Evolutionary conservation across 768 basidiomycete genomes (phyloP), one percentile per base, ranked within the genome.

Genomic region (Rubroboletus satanas): DNA sequence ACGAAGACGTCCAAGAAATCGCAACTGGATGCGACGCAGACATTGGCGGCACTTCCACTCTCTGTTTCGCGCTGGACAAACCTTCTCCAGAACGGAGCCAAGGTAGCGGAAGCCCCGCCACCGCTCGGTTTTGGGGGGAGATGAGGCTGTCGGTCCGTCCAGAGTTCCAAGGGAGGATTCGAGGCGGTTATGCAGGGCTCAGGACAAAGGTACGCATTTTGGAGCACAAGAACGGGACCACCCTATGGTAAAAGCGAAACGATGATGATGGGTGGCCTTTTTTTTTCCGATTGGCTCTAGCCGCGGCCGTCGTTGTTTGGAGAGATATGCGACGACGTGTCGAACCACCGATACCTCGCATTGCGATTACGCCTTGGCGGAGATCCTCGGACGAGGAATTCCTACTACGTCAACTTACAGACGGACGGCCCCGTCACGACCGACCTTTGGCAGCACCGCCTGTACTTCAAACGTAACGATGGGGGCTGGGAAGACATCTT

Each of bases 391-490:
- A 88, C 88, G 39, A 82, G 84, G 58, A 83, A 83, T 60, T 85
- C 90, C n/a, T 98, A 93, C 77, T 95, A 88, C 61, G 88, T 93
- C 45, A 98, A 98, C 72, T 74, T 98, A 44, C 94, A 97, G 69
- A 96, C 93, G 3, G 88, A 93, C 49, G 88, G 90, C 1, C 79
- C 83, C 42, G 77, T 90, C 46, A 80, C 84, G 47, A 87, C 84
- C 36, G 93, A 96, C 67, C 75, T 98, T n/a, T 98, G 90, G 87
- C 96, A 97, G 66, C 94, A 98, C 62, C 81, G 91, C 33, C 76
- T 98, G n/a, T 90, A 82, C 71, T 89, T 94, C 67, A 75, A 79
- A 47, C 79, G 81, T 51, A 73, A 76, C 28, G 80, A 85, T 54
- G 79, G 82, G 26, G 73, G 76, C 5, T 95, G 93, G 93, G 88